Conservation (phyloP, 2,329 filamentous ascomycete genomes). For the Paramyrothecium sp. region DNA sequence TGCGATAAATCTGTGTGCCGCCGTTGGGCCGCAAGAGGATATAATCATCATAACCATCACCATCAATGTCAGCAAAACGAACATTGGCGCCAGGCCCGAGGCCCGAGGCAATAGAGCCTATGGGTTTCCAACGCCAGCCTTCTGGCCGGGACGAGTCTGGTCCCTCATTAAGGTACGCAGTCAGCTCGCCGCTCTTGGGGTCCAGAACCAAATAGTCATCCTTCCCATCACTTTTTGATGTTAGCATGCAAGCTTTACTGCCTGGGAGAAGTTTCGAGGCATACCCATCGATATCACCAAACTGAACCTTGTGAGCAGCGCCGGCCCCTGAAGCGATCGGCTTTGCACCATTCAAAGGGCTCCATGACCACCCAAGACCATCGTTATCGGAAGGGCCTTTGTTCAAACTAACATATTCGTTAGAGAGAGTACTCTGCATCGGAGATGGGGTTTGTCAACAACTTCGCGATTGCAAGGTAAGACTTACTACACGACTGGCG, state of each 20-base stretch:
- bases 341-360: conserved; percentile 1
- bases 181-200: no score
- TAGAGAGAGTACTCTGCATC: not conserved
- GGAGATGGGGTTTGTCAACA: not conserved
- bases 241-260: not conserved
- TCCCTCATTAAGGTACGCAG: no score
- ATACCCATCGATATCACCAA: conserved; percentile 12
- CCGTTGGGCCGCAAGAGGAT: conserved; percentile 10
- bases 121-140: no score
- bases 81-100: no score
- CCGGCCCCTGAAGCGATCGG: conserved; percentile 9
- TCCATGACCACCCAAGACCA: conserved; percentile 6
- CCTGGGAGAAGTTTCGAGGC: not conserved
- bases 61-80: not conserved
- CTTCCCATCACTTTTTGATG: no score
- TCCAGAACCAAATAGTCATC: no score
- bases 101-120: no score
- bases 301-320: conserved; percentile 6
- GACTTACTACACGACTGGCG: conserved; percentile 6
- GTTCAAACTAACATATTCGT: not conserved
- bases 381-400: not conserved
- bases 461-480: not conserved
- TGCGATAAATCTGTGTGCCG: conserved; percentile 10
- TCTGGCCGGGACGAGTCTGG: no score
- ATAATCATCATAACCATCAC: conserved; percentile 11